Conservation (phyloP, 2,329 filamentous ascomycete genomes). For the Ambrosiella beaveri region DNA sequence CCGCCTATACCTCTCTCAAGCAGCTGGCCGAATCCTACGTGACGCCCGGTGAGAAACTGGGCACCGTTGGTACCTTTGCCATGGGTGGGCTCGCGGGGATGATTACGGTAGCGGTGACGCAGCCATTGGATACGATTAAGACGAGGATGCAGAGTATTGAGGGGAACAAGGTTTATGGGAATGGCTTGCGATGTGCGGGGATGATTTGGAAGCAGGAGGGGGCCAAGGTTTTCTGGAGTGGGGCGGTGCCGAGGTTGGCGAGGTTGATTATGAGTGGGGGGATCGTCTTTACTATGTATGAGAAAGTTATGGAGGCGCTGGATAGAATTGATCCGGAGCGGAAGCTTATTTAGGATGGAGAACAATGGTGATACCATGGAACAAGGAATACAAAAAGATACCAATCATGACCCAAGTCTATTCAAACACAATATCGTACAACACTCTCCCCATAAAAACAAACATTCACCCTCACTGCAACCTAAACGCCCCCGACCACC, state of each 20-base stretch:
- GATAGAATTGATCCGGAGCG: slow-evolving; percentile 64
- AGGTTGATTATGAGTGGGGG: slow-evolving; percentile 80
- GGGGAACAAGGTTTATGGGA: slow-evolving; percentile 63
- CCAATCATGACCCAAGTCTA: background rate
- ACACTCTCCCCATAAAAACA: background rate
- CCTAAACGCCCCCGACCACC: slow-evolving; percentile 41
- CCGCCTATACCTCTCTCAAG: slow-evolving; percentile 75
- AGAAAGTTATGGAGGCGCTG: slow-evolving; percentile 87
- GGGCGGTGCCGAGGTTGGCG: slow-evolving; percentile 69
- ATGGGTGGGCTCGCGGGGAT: slow-evolving; percentile 78
- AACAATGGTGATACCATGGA: background rate
- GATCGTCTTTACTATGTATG: slow-evolving; percentile 97
- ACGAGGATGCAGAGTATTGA: slow-evolving; percentile 96
- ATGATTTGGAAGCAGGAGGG: slow-evolving; percentile 83
- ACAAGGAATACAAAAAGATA: background rate
- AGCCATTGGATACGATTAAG: slow-evolving; percentile 82
- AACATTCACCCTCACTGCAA: slow-evolving; percentile 25
- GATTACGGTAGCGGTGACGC: slow-evolving; percentile 69
- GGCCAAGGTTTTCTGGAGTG: slow-evolving; percentile 81
- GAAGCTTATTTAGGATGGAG: slow-evolving; percentile 50
- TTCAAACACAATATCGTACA: background rate
- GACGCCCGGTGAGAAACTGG: slow-evolving; percentile 85
- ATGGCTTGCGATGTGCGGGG: slow-evolving; percentile 66
- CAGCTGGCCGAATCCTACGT: slow-evolving; percentile 86
- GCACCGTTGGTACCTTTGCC: slow-evolving; percentile 70